Percentiles rank a stretch among this genome's conserved stretches.
Conservation (phyloP, 169 alveolate species). For the Cyclospora cayetanensis region DNA sequence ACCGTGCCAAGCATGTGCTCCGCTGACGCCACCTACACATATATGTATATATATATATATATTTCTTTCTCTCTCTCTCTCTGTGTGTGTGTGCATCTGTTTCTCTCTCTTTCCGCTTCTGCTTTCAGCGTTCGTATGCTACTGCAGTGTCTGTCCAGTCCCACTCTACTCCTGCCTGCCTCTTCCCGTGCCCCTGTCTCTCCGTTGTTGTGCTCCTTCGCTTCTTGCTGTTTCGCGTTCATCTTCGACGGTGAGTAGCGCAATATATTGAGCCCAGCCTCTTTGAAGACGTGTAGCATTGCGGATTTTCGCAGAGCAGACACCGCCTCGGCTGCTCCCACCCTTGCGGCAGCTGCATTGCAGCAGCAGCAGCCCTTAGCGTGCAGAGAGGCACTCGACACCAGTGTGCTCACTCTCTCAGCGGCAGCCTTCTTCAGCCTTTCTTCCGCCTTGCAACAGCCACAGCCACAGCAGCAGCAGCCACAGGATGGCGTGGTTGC, state of each 20-base stretch:
- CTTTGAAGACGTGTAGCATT: too few species aligned
- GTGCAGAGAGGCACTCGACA: neutral
- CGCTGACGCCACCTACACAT: neutral
- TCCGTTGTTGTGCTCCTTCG: neutral
- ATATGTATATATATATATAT: neutral
- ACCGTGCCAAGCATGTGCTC: too few species aligned
- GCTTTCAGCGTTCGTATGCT: too few species aligned
- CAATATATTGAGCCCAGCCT: too few species aligned
- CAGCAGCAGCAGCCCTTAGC: slow-evolving; percentile 56
- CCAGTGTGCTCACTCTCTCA: neutral
- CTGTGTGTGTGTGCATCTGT: neutral
- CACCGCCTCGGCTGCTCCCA: slow-evolving; percentile 10
- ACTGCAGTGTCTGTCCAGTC: too few species aligned
- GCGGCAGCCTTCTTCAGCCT: slow-evolving; percentile 49
- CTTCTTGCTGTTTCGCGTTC: neutral
- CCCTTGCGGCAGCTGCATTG: slow-evolving; percentile 39
- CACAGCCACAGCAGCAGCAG: slow-evolving; percentile 1
- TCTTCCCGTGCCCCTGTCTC: neutral
- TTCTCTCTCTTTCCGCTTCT: neutral
- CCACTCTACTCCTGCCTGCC: too few species aligned
- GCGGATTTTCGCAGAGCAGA: slow-evolving; percentile 28
- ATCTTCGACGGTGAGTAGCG: too few species aligned
- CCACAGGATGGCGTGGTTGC: slow-evolving; percentile 9
- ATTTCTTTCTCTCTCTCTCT: neutral
- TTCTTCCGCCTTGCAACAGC: slow-evolving; percentile 11